Evolutionary conservation across 176 grass and related monocot species (phyloP).

Genomic region (Avena atlantica): DNA sequence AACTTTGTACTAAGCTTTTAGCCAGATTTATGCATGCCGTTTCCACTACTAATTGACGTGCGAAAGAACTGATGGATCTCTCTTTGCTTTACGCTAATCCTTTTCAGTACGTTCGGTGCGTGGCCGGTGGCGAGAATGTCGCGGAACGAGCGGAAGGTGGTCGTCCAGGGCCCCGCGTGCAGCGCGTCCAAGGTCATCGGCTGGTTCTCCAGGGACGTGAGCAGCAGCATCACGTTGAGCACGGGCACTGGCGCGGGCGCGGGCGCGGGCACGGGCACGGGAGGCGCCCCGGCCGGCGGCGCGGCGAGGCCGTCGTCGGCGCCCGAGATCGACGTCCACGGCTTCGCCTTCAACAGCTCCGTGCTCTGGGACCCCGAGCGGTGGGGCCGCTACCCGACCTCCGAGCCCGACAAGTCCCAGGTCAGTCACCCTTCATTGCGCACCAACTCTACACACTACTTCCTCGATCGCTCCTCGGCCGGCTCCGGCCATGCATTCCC

Average conservation of each 20-base stretch:
- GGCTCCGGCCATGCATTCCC: background rate
- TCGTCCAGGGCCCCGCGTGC: constrained; percentile 83
- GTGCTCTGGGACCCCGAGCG: constrained; percentile 95
- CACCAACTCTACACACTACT: background rate
- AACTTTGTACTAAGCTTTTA: background rate
- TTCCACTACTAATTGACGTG: background rate
- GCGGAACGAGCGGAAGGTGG: constrained; percentile 56
- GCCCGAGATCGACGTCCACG: constrained; percentile 48
- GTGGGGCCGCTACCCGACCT: constrained; percentile 87
- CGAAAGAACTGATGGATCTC: background rate
- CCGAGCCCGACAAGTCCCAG: constrained; percentile 90
- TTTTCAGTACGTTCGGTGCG: constrained; percentile 82
- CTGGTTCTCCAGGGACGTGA: constrained; percentile 74
- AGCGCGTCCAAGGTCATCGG: constrained; percentile 71
- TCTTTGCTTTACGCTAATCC: background rate
- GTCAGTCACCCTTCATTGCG: constrained; percentile 43
- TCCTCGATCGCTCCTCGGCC: background rate
- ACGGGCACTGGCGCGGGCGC: background rate
- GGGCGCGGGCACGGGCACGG: background rate
- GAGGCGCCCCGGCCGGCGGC: constrained; percentile 24
- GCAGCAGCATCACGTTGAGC: constrained; percentile 13
- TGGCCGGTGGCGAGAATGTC: constrained; percentile 89
- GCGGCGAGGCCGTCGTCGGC: constrained; percentile 10
- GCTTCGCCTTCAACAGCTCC: constrained; percentile 94
- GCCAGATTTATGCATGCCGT: background rate